Base-by-base conservation (phyloP, 192 early-diverging fungal genomes). In the Coemansia sp. region DNA sequence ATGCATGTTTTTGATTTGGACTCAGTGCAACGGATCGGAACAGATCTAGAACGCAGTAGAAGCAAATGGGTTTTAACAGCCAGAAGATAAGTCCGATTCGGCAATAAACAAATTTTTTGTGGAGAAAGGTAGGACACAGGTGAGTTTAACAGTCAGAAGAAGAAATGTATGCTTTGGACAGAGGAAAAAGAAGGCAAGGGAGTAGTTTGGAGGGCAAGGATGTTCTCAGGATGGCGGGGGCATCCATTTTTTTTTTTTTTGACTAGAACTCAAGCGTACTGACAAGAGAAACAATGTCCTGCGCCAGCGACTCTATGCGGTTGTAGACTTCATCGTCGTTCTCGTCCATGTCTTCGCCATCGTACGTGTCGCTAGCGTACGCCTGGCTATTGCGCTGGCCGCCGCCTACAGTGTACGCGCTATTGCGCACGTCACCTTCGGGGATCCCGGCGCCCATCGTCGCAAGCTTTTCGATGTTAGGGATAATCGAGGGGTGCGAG, bases 401-500 rank as follows among this genome's bases (percentile, higher is more conserved):
- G 66, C 64, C 58, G 15, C 66, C 69, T 20, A 55, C 68, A 7
- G 77, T 73, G 36, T 77, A 77, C 4, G 66, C 72, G 67, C 69
- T 77, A 62, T 68, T 69, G 55, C 71, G 71, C 8, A 41, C 51
- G 24, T 71, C 60, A 30, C 55, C 73, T 7, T 76, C 69, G 20
- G 71, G 38, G 21, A 59, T 48, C 9, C 4, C 57, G 36, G 65
- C 49, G 63, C 68, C 67, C 58, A 69, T 67, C 10, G 69, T 53
- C 2, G 77, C 73, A 20, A 84, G 72, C 52, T 73, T 77, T 23
- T 76, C 64, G 34, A 79, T 76, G 67, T 73, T 79, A 36, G 66
- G 71, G 64, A 84, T 63, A n/a, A 84, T 76, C 11, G 82, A 79
- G 41, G 82, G 82, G 35, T 84, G 82, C 21, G 66, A 46, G 33